Percentiles rank a stretch among this genome's conserved stretches.
phyloP scores from a whole-genome alignment of 768 basidiomycete species.

The Pisolithus marmoratus region DNA sequence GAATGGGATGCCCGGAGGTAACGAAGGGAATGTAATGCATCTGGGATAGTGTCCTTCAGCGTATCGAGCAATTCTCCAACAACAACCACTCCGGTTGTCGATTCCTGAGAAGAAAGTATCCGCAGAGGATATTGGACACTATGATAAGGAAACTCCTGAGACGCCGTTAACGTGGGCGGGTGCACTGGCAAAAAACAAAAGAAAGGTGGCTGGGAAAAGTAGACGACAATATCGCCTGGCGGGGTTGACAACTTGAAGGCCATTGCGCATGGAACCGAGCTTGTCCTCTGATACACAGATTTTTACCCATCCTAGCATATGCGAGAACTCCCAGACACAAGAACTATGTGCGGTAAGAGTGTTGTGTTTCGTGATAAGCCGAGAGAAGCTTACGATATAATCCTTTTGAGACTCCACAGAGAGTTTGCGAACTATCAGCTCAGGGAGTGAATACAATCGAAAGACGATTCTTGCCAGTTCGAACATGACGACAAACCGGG shows the following conservation, averaged over 20 bases:
- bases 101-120: slow-evolving; percentile 61
- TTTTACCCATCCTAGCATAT: slow-evolving; percentile 4
- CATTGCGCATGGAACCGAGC: background rate
- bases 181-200: slow-evolving; percentile 37
- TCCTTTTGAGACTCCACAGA: slow-evolving; percentile 17
- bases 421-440: slow-evolving; percentile 8
- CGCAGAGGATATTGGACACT: slow-evolving; percentile 52
- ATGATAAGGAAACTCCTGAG: slow-evolving; percentile 42
- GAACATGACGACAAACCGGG: slow-evolving; percentile 16
- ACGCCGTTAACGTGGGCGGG: slow-evolving; percentile 55
- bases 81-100: slow-evolving; percentile 75
- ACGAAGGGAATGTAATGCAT: slow-evolving; percentile 43
- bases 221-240: slow-evolving; percentile 10
- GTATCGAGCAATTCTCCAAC: slow-evolving; percentile 67
- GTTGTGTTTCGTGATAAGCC: background rate
- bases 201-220: slow-evolving; percentile 26
- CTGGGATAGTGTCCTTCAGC: slow-evolving; percentile 23
- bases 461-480: slow-evolving; percentile 21
- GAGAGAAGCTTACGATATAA: slow-evolving; percentile 13
- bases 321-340: slow-evolving; percentile 15
- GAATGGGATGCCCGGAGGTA: slow-evolving; percentile 64
- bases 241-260: background rate
- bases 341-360: slow-evolving; percentile 14
- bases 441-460: slow-evolving; percentile 20
- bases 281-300: background rate